Percentiles rank a stretch among this genome's conserved stretches.
These are phyloP conservation scores for Spathaspora boniae DNA, from an alignment of 805 yeast genomes.

Conservation along the genomic window DNA sequence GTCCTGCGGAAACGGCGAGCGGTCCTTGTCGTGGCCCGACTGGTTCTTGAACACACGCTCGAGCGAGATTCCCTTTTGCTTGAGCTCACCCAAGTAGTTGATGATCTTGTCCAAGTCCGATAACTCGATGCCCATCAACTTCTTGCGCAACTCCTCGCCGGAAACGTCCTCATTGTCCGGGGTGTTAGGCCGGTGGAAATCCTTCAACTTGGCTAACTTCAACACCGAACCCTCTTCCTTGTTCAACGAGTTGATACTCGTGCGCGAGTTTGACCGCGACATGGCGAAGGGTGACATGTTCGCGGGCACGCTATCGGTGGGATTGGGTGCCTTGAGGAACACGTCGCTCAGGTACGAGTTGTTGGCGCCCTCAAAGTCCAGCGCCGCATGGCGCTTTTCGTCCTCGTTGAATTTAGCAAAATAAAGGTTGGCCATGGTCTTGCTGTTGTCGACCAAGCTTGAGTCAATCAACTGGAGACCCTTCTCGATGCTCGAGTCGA, in stretches of 20 bases:
- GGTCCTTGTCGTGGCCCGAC: not conserved
- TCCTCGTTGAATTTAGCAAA: constrained; percentile 19
- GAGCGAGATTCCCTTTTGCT: constrained; percentile 29
- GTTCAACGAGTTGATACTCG: constrained; percentile 32
- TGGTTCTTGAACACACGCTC: constrained; percentile 17
- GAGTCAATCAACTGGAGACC: constrained; percentile 42
- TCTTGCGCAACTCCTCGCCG: constrained; percentile 39
- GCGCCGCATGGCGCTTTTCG: constrained; percentile 12
- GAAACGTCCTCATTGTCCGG: constrained; percentile 13
- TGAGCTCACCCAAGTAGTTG: constrained; percentile 27
- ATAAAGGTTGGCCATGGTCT: constrained; percentile 6
- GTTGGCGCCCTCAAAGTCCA: constrained; percentile 5
- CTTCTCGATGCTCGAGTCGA: constrained; percentile 68
- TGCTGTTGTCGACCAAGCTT: constrained; percentile 22
- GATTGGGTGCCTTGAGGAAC: constrained; percentile 1
- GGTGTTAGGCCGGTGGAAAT: constrained; percentile 13
- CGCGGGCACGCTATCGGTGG: constrained; percentile 3
- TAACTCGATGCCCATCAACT: constrained; percentile 27
- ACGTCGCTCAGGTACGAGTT: not conserved
- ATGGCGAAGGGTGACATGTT: constrained; percentile 14
- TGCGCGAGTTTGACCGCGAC: constrained; percentile 25
- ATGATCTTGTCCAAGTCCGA: constrained; percentile 33
- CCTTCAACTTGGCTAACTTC: constrained; percentile 30
- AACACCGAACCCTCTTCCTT: constrained; percentile 41
- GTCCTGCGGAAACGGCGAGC: too few relatives aligned